These are phyloP conservation scores for Collybiopsis confluens DNA, from an alignment of 768 basidiomycete species.

Conservation along the genomic window DNA sequence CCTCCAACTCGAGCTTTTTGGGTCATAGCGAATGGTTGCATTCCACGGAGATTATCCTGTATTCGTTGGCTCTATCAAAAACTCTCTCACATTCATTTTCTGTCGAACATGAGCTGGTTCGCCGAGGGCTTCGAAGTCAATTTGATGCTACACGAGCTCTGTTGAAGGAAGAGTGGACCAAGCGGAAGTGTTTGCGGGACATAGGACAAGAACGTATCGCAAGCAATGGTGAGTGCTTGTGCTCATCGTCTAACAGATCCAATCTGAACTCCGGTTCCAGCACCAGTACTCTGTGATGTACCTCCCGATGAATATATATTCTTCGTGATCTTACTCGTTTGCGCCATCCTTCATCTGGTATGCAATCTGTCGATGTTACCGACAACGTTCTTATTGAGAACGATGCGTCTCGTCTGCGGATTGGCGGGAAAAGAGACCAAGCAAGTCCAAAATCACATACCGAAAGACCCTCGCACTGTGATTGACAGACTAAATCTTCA, in stretches of 20 bases:
- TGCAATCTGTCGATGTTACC: background rate
- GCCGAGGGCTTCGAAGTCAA: too few species aligned
- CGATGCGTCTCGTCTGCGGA: background rate
- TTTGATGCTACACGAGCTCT: background rate
- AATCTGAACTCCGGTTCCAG: background rate
- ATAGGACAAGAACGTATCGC: background rate
- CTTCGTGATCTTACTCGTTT: background rate
- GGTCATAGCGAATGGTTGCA: too few species aligned
- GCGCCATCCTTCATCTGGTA: background rate
- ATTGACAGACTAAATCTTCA: conserved; percentile 16
- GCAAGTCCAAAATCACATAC: conserved; percentile 5
- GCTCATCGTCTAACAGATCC: background rate
- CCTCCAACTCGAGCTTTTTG: too few species aligned
- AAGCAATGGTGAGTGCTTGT: background rate
- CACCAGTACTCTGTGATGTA: background rate
- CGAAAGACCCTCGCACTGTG: conserved; percentile 16
- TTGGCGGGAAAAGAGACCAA: background rate
- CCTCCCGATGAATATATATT: background rate
- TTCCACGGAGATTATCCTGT: too few species aligned
- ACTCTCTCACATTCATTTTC: too few species aligned
- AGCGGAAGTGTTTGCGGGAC: background rate
- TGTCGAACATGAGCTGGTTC: too few species aligned
- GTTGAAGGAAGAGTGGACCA: background rate
- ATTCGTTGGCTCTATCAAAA: too few species aligned
- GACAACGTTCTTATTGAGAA: background rate